Conservation (phyloP, 2,329 filamentous ascomycete species). For the Diplocarpon rosae region DNA sequence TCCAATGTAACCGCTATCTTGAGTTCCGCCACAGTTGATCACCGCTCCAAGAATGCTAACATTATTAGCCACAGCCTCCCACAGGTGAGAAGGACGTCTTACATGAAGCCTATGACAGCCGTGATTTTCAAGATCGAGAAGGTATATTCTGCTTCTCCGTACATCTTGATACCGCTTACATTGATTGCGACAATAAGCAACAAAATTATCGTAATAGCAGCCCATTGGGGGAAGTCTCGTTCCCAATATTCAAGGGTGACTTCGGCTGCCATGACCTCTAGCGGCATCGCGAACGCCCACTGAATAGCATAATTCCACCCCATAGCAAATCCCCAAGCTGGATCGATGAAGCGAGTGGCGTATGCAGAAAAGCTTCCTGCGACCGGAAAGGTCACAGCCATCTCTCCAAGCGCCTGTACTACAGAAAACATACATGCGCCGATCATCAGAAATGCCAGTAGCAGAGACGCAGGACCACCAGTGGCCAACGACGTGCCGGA, state of each 20-base stretch:
- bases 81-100: conserved; percentile 27
- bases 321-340: conserved; percentile 90
- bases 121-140: conserved; percentile 81
- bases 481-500: conserved; percentile 59
- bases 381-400: conserved; percentile 86
- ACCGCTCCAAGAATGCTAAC: conserved; percentile 73
- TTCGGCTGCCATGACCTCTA: conserved; percentile 79
- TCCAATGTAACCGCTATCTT: conserved; percentile 67
- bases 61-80: not conserved
- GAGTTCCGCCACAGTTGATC: conserved; percentile 73
- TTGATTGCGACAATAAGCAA: conserved; percentile 69
- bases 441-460: conserved; percentile 70
- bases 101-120: conserved; percentile 85
- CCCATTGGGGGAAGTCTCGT: conserved; percentile 60
- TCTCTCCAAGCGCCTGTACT: conserved; percentile 81
- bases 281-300: conserved; percentile 72
- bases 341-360: conserved; percentile 88
- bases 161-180: conserved; percentile 75
- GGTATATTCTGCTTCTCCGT: conserved; percentile 81
- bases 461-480: conserved; percentile 67
- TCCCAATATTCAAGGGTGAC: conserved; percentile 80
- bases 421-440: conserved; percentile 85
- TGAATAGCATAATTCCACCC: conserved; percentile 90
- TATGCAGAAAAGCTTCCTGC: conserved; percentile 91
- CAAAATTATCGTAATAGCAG: conserved; percentile 78